phyloP scores from a whole-genome alignment of 495 filamentous ascomycete species.

The Penicillium cosmopolitanum region DNA sequence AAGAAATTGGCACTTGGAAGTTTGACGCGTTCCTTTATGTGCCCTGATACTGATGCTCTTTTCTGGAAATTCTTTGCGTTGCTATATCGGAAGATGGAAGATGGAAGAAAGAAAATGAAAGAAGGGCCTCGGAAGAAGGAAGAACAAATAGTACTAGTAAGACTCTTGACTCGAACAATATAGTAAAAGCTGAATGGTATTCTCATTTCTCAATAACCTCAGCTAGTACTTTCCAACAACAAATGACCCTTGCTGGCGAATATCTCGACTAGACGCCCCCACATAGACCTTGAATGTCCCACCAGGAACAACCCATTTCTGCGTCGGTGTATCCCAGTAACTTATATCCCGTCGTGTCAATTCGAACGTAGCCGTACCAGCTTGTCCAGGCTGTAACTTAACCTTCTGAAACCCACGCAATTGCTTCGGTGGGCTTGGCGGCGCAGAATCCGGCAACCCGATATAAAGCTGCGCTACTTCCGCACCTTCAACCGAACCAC shows the following conservation, averaged over 20 bases:
- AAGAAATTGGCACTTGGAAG: background rate
- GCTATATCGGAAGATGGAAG: background rate
- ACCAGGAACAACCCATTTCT: slow-evolving; percentile 66
- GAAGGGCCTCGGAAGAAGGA: no score
- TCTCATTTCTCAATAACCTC: background rate
- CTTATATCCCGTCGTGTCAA: slow-evolving; percentile 66
- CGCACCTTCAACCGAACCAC: slow-evolving; percentile 51
- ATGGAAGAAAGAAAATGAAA: background rate
- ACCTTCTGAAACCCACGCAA: slow-evolving; percentile 69
- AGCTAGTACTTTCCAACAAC: background rate
- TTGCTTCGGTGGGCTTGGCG: slow-evolving; percentile 28
- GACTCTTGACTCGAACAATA: background rate
- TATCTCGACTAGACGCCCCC: slow-evolving; percentile 51
- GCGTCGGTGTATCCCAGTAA: slow-evolving; percentile 63
- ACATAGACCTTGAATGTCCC: slow-evolving; percentile 55
- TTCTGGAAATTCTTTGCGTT: background rate
- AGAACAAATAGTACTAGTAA: background rate
- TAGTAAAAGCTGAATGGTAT: background rate
- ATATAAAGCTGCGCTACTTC: slow-evolving; percentile 72
- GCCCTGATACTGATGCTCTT: background rate
- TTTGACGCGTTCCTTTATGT: background rate
- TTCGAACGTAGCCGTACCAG: slow-evolving; percentile 52
- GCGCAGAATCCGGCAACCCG: slow-evolving; percentile 46
- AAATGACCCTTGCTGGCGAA: slow-evolving; percentile 25
- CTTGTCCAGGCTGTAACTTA: slow-evolving; percentile 41